phyloP scores from a whole-genome alignment of 805 yeast genomes.

The Cyberlindnera xylosilytica region DNA sequence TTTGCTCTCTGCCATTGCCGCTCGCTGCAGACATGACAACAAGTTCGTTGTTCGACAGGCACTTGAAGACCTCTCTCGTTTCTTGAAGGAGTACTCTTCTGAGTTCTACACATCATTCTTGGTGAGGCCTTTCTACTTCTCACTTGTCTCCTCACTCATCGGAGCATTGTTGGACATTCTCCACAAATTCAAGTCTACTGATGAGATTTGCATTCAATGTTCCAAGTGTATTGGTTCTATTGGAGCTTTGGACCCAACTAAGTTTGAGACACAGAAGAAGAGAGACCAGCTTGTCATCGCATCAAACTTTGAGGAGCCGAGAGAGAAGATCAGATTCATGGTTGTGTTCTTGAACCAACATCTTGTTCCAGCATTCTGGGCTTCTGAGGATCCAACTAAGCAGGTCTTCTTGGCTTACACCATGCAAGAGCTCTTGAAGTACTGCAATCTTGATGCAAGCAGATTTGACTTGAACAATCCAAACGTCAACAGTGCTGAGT shows the following conservation, averaged over 20 bases:
- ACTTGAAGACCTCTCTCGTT: conserved; percentile 56
- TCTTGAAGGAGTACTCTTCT: conserved; percentile 47
- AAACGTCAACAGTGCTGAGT: conserved; percentile 28
- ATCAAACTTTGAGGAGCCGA: conserved; percentile 57
- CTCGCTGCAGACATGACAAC: conserved; percentile 60
- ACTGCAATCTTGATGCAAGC: conserved; percentile 46
- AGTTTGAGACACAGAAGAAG: conserved; percentile 41
- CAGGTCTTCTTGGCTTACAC: conserved; percentile 84
- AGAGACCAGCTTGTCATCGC: conserved; percentile 47
- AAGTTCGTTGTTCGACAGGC: conserved; percentile 72
- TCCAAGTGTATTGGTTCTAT: conserved; percentile 70
- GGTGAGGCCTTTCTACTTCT: conserved; percentile 30
- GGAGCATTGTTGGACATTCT: conserved; percentile 55
- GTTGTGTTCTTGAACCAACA: conserved; percentile 60
- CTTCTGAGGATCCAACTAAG: conserved; percentile 80
- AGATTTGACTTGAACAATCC: conserved; percentile 29
- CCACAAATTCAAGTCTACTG: conserved; percentile 49
- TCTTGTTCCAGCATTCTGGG: conserved; percentile 84
- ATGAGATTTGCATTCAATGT: conserved; percentile 53
- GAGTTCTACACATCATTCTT: conserved; percentile 46
- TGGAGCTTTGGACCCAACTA: conserved; percentile 72
- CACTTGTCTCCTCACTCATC: conserved; percentile 42
- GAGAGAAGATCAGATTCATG: conserved; percentile 65
- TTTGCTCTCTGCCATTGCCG: conserved; percentile 48
- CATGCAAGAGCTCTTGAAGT: conserved; percentile 79